Conservation (phyloP, 441 rosid species). For the Melastoma candidum region DNA sequence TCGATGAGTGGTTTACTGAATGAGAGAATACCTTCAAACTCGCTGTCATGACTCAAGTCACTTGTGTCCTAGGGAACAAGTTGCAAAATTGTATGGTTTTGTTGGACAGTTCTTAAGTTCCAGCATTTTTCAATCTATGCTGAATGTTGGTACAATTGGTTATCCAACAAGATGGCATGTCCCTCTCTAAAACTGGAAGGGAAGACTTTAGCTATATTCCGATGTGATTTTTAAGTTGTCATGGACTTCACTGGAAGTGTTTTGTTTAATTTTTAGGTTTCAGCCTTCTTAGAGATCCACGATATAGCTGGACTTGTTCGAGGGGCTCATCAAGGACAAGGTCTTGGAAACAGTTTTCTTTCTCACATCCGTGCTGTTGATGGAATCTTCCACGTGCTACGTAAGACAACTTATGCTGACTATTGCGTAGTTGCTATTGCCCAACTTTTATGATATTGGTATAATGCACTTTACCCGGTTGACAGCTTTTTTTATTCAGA, state of each 20-base stretch:
- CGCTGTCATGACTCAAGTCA: too few species aligned
- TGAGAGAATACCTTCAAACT: too few species aligned
- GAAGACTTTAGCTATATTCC: not conserved
- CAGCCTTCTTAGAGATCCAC: constrained; percentile 96
- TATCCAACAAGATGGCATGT: too few species aligned
- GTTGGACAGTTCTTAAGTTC: too few species aligned
- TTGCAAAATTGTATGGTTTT: too few species aligned
- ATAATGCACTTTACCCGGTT: too few species aligned
- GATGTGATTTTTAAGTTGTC: not conserved
- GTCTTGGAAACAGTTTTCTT: constrained; percentile 92
- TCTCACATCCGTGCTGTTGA: constrained; percentile 99
- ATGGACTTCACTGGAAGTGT: not conserved
- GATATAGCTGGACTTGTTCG: constrained; percentile 96
- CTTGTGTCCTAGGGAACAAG: too few species aligned
- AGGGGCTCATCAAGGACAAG: constrained; percentile 98
- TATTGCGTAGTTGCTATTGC: not conserved
- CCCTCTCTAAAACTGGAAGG: not conserved
- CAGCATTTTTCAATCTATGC: not conserved
- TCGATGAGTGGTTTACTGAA: too few species aligned
- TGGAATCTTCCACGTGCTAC: constrained; percentile 96
- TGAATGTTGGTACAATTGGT: not conserved
- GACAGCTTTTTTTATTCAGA: too few species aligned
- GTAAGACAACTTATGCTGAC: constrained; percentile 30
- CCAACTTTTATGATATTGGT: too few species aligned
- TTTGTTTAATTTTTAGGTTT: constrained; percentile 31